These are phyloP conservation scores for Neofusicoccum kwambonambiense DNA, from an alignment of 2,329 filamentous ascomycete species.

Conservation along the genomic window DNA sequence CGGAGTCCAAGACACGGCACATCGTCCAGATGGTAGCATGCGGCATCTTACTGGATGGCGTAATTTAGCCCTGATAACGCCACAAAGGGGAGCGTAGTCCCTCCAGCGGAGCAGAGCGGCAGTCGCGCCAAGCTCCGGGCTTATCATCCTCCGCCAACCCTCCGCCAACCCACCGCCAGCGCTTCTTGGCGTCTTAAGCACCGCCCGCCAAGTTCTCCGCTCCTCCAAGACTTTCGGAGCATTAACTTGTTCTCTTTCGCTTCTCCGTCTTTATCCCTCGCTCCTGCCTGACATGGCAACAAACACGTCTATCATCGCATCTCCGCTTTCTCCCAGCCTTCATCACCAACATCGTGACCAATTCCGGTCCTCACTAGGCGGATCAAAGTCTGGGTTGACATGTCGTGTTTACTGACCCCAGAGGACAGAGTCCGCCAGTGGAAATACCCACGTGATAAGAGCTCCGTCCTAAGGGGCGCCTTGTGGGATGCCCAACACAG, in stretches of 20 bases:
- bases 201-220: slow-evolving; percentile 3
- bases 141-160: slow-evolving; percentile 12
- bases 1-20: not conserved
- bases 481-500: no score
- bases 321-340: not conserved
- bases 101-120: not conserved
- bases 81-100: not conserved
- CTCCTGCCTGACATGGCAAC: slow-evolving; percentile 4
- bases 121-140: slow-evolving; percentile 6
- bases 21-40: not conserved
- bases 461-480: no score
- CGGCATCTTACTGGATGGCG: not conserved
- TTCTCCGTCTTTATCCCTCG: not conserved
- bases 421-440: no score
- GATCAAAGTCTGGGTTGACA: no score
- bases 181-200: slow-evolving; percentile 2
- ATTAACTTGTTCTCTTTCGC: not conserved
- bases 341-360: not conserved
- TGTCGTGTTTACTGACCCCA: no score
- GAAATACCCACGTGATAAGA: no score
- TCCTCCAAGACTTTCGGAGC: not conserved
- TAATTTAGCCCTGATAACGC: slow-evolving; percentile 4
- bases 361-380: not conserved
- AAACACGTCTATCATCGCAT: not conserved
- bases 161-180: not conserved